Evolutionary conservation across 257 asterid genomes (phyloP).

Genomic region (Lavandula angustifolia): DNA sequence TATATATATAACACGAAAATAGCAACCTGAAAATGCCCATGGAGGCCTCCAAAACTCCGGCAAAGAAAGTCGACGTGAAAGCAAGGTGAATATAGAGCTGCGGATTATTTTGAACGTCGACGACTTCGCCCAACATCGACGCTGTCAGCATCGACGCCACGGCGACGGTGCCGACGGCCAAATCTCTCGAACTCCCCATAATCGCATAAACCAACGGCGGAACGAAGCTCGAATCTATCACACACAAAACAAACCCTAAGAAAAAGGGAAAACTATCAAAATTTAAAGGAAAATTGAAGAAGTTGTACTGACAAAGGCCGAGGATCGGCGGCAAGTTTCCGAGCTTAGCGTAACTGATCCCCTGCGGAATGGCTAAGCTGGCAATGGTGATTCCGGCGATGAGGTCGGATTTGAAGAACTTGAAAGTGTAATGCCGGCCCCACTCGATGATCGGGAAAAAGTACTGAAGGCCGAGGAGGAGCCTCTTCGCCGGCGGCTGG

Average conservation of each 20-base stretch:
- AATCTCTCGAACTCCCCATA: slow-evolving; percentile 89
- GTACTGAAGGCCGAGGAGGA: slow-evolving; percentile 64
- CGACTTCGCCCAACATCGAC: slow-evolving; percentile 64
- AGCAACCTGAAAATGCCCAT: slow-evolving; percentile 70
- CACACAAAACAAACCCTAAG: too few species aligned
- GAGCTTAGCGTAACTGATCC: slow-evolving; percentile 91
- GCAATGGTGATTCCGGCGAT: slow-evolving; percentile 95
- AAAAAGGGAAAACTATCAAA: background rate
- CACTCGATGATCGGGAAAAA: slow-evolving; percentile 84
- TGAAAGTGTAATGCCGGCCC: slow-evolving; percentile 67
- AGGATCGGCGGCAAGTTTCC: slow-evolving; percentile 91
- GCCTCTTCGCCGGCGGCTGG: slow-evolving; percentile 54
- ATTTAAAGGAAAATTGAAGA: background rate
- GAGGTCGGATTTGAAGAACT: slow-evolving; percentile 67
- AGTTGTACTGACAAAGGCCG: slow-evolving; percentile 72
- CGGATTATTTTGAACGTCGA: slow-evolving; percentile 53
- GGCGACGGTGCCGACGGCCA: slow-evolving; percentile 93
- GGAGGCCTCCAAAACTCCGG: slow-evolving; percentile 70
- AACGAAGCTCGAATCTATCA: slow-evolving; percentile 81
- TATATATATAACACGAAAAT: slow-evolving; percentile 46
- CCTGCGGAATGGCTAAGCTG: slow-evolving; percentile 97
- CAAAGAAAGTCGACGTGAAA: slow-evolving; percentile 76
- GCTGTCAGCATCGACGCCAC: slow-evolving; percentile 78
- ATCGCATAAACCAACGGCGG: slow-evolving; percentile 80
- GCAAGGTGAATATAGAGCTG: slow-evolving; percentile 74